Base-by-base conservation (phyloP, 129 eudicot genomes). In the Rutidosis leptorrhynchoides region DNA sequence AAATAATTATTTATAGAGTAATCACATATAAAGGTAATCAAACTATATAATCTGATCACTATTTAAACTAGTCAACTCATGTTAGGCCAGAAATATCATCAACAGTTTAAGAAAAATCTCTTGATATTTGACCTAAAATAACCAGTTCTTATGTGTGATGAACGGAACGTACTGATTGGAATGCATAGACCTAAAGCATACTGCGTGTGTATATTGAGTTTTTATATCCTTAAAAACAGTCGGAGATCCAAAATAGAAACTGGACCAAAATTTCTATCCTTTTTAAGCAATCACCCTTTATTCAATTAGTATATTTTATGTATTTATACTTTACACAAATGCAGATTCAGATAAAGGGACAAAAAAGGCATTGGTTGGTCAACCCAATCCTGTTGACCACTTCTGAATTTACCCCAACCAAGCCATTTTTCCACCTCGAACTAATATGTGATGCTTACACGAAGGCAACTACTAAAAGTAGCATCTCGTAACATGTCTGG, bases 401-500 rank as follows among this genome's bases (percentile, higher is more conserved):
- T 37, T 11, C 15, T 12, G 12, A 11, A 10, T 11, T 12, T 37
- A 37, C 45, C 45, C 45, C 4, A 16, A 37, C 45, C 46, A 40
- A 5, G 46, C 6, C 46, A 11, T 3, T 40, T 40, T 40, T 15
- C 46, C 46, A 40, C n/a, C n/a, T 40, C 46, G 11, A 12, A 40
- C 46, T 40, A 40, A 12, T 11, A 40, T 16, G 12, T 0, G 46
- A 46, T 55, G 81, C 96, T 85, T 83, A 91, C 97, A 67, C 84
- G 96, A 75, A 91, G 90, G 78, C 86, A 85, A 71, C 80, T 81
- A 77, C 74, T 80, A 64, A 91, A 91, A 32, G 96, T 86, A 40
- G 84, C 84, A 79, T 93, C 95, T 17, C 89, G 82, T 7, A 94
- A 80, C 88, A 84, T 80, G 30, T 89, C 90, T 3, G 91, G 91